These are phyloP conservation scores for Candida sanyaensis DNA, from an alignment of 1,139 yeast genomes.

Conservation along the genomic window DNA sequence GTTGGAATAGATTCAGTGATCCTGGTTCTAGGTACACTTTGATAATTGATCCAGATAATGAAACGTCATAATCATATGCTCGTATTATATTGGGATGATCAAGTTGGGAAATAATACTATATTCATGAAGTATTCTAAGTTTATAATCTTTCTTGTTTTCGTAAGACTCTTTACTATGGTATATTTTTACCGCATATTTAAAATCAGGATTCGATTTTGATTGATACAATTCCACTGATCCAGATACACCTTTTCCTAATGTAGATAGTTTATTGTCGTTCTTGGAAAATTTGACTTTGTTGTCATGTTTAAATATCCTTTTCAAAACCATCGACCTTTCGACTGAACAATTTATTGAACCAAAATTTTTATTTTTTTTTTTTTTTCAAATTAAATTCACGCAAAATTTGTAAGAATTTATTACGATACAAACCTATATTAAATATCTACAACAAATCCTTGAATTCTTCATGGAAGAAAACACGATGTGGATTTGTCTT, in stretches of 20 bases:
- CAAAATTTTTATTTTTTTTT: background rate
- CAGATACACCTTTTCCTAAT: conserved; percentile 38
- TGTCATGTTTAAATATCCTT: background rate
- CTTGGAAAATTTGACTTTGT: conserved; percentile 10
- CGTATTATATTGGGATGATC: conserved; percentile 37
- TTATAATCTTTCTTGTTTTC: conserved; percentile 34
- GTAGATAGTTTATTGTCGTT: conserved; percentile 8
- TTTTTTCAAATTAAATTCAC: background rate
- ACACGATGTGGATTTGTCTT: conserved; percentile 25
- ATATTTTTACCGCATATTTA: conserved; percentile 43
- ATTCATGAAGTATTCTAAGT: conserved; percentile 37
- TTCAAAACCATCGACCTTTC: background rate
- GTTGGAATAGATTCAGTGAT: conserved; percentile 20
- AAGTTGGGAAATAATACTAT: conserved; percentile 25
- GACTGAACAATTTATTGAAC: background rate
- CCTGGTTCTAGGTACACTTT: conserved; percentile 38
- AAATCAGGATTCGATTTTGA: conserved; percentile 16
- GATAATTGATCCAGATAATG: conserved; percentile 21
- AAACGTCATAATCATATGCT: conserved; percentile 25
- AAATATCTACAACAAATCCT: conserved; percentile 7
- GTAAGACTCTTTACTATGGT: conserved; percentile 24
- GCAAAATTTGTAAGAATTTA: background rate
- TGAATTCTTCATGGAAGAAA: conserved; percentile 19
- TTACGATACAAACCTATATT: background rate
- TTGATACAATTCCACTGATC: conserved; percentile 37